A percentile compares a stretch with the other conserved stretches of the same genome.
Conservation (phyloP, 495 filamentous ascomycete genomes). For the Xylaria intraflava region DNA sequence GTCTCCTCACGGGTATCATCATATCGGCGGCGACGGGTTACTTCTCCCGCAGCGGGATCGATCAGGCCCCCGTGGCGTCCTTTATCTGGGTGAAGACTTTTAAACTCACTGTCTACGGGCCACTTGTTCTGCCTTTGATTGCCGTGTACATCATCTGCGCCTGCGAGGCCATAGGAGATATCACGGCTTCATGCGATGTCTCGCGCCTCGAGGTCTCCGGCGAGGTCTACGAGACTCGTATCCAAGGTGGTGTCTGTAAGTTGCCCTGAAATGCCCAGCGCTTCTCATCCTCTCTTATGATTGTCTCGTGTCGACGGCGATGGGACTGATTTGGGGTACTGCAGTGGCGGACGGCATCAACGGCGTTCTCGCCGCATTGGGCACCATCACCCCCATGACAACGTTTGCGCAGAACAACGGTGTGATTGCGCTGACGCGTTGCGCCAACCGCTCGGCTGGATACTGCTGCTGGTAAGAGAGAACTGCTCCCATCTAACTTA, state of each 20-base stretch:
- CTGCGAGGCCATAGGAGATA: slow-evolving; percentile 84
- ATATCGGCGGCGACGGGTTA: slow-evolving; percentile 80
- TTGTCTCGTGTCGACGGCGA: not conserved
- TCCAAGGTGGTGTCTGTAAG: slow-evolving; percentile 69
- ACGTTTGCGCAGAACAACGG: slow-evolving; percentile 82
- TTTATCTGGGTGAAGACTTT: slow-evolving; percentile 94
- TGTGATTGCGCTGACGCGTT: slow-evolving; percentile 83
- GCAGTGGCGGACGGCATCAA: slow-evolving; percentile 73
- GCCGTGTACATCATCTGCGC: slow-evolving; percentile 84
- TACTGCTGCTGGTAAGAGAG: slow-evolving; percentile 51
- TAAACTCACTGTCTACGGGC: slow-evolving; percentile 70
- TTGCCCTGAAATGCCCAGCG: not conserved
- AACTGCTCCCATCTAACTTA: too few relatives aligned
- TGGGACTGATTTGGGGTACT: not conserved
- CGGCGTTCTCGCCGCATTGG: slow-evolving; percentile 71
- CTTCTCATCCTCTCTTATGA: not conserved
- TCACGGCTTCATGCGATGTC: slow-evolving; percentile 71
- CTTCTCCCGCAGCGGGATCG: slow-evolving; percentile 65
- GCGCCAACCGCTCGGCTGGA: slow-evolving; percentile 81
- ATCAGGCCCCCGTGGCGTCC: slow-evolving; percentile 62
- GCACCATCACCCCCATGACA: slow-evolving; percentile 79
- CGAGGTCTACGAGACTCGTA: slow-evolving; percentile 73
- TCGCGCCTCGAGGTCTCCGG: slow-evolving; percentile 79
- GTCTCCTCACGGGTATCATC: slow-evolving; percentile 79
- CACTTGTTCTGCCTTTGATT: slow-evolving; percentile 74